Conservation (phyloP, 169 alveolate species). For the Plasmodium vivax region DNA sequence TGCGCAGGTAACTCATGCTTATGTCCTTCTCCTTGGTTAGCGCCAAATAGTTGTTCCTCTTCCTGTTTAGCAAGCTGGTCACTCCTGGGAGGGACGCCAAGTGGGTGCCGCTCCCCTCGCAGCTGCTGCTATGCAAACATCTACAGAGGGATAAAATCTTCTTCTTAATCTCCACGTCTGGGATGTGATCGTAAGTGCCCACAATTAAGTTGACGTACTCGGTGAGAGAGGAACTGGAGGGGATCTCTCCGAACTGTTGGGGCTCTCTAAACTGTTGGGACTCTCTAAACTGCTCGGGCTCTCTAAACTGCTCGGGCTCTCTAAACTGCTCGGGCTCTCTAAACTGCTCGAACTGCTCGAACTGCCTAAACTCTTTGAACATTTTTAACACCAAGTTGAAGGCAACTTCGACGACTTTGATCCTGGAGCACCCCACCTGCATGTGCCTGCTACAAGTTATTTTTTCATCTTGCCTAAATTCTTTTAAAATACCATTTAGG, state of each 20-base stretch:
- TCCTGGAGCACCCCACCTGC: constrained; percentile 29
- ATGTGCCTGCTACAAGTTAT: not conserved
- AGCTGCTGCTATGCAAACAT: not conserved
- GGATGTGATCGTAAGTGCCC: constrained; percentile 17
- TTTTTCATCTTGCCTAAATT: not conserved
- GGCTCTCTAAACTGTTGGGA: no score
- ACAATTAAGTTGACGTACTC: constrained; percentile 7
- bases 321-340: no score
- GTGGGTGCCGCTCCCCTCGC: not conserved
- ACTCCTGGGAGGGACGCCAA: not conserved
- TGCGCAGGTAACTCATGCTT: constrained; percentile 15
- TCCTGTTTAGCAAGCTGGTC: constrained; percentile 19
- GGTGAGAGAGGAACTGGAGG: not conserved
- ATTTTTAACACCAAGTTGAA: constrained; percentile 14
- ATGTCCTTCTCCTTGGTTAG: constrained; percentile 62
- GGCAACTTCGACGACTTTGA: constrained; percentile 47
- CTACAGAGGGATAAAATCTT: constrained; percentile 23
- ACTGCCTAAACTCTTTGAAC: not conserved
- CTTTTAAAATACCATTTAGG: constrained; percentile 8
- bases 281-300: no score
- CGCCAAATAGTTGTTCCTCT: constrained; percentile 28
- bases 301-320: no score
- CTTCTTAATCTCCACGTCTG: constrained; percentile 62
- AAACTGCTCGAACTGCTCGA: no score
- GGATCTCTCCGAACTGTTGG: not conserved